Evolutionary conservation across 2,329 filamentous ascomycete genomes (phyloP), one percentile per base, ranked within the genome.

Genomic region (Pseudogymnoascus pannorum): DNA sequence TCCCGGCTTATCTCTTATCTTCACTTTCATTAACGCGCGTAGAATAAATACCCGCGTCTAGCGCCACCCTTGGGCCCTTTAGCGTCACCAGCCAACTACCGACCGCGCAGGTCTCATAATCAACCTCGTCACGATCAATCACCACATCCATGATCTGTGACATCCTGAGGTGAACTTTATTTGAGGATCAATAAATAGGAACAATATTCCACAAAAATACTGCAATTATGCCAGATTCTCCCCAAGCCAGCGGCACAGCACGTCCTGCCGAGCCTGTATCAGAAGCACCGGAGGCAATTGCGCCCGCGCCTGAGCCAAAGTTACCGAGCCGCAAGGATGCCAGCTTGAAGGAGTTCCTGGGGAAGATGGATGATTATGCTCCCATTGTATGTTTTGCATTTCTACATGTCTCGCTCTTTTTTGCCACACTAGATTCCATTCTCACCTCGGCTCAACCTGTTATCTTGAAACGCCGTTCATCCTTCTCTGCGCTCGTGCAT

Each of bases 291-390:
- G 57, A 58, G 57, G 33, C 36, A 16, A 58, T 82, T 57, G 78
- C 77, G 40, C 73, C 80, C 8, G 73, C 76, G 5, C 74, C 80
- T 5, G 87, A 89, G 63, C 75, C 86, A 40, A 85, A 83, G 70
- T 78, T 90, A 65, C 87, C 89, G 1, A 87, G 87, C 59, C 91
- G 92, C 73, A 97, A 97, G 76, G 94, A 99, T 76, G 87, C 88
- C 18, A 96, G 89, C 38, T 78, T 99, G 66, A 89, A 92, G 71
- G 93, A 97, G 75, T 97, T 99, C 72, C 76, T 99, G 16, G 83
- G 84, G 66, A 97, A 96, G 80, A 97, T 99, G 88, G 94, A 99
- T 72, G 94, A 99, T 71, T 97, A 94, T 76, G 92, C 94, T 64
- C 94, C 94, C 9, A 96, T 99, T 70, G 92, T 97, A 82, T 66